Evolutionary conservation across 2,329 filamentous ascomycete species (phyloP), one percentile per base, ranked within the genome.

Genomic region (Cladosporium colombiae): DNA sequence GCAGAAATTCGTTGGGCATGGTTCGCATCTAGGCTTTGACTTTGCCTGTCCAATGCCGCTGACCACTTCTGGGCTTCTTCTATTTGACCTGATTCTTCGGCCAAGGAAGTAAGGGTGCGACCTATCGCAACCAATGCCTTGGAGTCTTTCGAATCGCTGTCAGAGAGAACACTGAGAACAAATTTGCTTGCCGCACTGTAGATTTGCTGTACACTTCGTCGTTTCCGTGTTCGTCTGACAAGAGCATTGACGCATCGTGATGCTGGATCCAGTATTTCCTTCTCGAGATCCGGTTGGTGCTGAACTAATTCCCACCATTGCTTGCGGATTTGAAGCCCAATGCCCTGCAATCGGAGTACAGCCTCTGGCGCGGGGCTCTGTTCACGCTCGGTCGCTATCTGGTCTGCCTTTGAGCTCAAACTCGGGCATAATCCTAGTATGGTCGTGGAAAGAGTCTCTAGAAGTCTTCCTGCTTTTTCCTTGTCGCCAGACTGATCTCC

Each of bases 361-460:
- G 81, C 76, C 25, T 82, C 78, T 1, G 90, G 88, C 1, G 81
- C 80, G 3, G 88, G 82, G 67, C 83, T 86, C 8, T 87, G 75
- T 29, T 83, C 81, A 10, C 81, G 77, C 66, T 89, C 85, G 4
- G 78, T 72, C 0, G 87, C 87, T 1, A 81, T 69, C 3, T 76
- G 76, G 71, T 93, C 91, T 49, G 89, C 86, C 11, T 86, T 84
- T 58, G 81, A 80, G 1, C 89, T 87, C n/a, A 90, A 81, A 71
- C 86, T 89, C 1, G 91, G 90, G 31, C 88, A 85, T 1, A 93
- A 77, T 0, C 87, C 85, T 1, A 93, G 79, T 0, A 93, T 78
- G 2, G 83, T 82, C 69, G 91, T 88, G 0, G 89, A 87, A 1
- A 92, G 74, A 0, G 82, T 83, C 59, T 92, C 89, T 21, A 93